These are phyloP conservation scores for Blastobotrys serpentis DNA, from an alignment of 1,139 yeast species.

Conservation along the genomic window DNA sequence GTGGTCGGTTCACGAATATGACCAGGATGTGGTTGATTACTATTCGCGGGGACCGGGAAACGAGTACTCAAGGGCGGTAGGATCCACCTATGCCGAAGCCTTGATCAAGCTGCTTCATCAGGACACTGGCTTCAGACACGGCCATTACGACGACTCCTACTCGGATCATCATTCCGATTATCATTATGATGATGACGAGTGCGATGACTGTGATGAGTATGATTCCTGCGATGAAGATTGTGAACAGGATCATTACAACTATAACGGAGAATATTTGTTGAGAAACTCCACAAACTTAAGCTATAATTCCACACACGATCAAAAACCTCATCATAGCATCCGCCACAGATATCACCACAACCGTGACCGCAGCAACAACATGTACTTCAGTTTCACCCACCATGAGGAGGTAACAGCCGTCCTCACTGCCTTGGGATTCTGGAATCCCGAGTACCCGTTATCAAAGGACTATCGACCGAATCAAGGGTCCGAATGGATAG, in stretches of 20 bases:
- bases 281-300: too few relatives aligned
- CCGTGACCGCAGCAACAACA: neutral
- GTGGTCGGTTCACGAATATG: slow-evolving; percentile 46
- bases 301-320: too few relatives aligned
- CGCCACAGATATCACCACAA: neutral
- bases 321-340: neutral
- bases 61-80: slow-evolving; percentile 45
- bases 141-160: neutral
- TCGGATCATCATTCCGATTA: neutral
- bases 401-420: slow-evolving; percentile 13
- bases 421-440: slow-evolving; percentile 10
- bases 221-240: neutral
- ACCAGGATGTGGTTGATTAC: slow-evolving; percentile 46
- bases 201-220: neutral
- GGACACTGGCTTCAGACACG: slow-evolving; percentile 26
- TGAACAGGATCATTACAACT: neutral
- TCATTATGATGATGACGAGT: neutral
- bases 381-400: slow-evolving; percentile 12
- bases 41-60: slow-evolving; percentile 54
- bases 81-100: slow-evolving; percentile 51
- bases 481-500: slow-evolving; percentile 1
- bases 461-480: slow-evolving; percentile 7
- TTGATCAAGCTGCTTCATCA: slow-evolving; percentile 45
- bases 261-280: neutral
- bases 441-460: slow-evolving; percentile 8